These are phyloP conservation scores for Tricholoma matsutake DNA, from an alignment of 768 basidiomycete genomes.

Conservation along the genomic window DNA sequence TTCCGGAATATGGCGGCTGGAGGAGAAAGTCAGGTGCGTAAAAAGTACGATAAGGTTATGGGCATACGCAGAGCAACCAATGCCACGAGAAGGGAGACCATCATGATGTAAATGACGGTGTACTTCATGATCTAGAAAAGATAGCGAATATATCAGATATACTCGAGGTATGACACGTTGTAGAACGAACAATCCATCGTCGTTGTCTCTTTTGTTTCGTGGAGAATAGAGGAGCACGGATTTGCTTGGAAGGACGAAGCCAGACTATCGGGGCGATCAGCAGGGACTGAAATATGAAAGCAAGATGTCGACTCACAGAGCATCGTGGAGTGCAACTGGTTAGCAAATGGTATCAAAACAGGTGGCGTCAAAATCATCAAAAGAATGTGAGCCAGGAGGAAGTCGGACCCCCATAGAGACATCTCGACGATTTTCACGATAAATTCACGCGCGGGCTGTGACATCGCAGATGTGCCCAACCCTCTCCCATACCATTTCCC, in stretches of 20 bases:
- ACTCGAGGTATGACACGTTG: conserved; percentile 7
- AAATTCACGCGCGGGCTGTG: conserved; percentile 95
- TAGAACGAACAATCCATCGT: conserved; percentile 73
- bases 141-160: not conserved
- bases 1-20: conserved; percentile 81
- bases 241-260: conserved; percentile 93
- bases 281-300: too few relatives aligned
- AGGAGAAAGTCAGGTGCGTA: conserved; percentile 14
- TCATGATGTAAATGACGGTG: conserved; percentile 73
- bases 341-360: conserved; percentile 80
- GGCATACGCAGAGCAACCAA: conserved; percentile 80
- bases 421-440: conserved; percentile 98
- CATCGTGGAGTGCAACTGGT: conserved; percentile 90
- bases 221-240: conserved; percentile 89
- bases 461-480: conserved; percentile 82
- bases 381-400: conserved; percentile 80
- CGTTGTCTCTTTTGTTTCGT: conserved; percentile 92
- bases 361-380: conserved; percentile 86
- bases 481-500: conserved; percentile 97
- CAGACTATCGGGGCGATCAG: conserved; percentile 58
- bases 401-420: conserved; percentile 95
- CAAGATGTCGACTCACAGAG: conserved; percentile 56
- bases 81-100: conserved; percentile 76
- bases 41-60: conserved; percentile 1
- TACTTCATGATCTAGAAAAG: conserved; percentile 70